Base-by-base conservation (phyloP, 441 rosid genomes). In the Euphorbia celastroides region DNA sequence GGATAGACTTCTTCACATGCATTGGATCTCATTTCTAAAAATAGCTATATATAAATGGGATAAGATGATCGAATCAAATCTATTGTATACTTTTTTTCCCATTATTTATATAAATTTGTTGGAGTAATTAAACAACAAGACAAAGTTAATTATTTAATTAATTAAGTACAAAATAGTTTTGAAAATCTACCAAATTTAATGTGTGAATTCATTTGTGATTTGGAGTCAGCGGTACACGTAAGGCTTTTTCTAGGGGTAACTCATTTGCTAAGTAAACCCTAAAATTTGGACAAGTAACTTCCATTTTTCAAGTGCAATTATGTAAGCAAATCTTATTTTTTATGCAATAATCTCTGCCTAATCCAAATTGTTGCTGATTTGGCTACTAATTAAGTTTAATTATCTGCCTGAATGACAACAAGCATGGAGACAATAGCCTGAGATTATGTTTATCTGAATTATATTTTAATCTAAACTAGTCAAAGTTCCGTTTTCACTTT, bases 161-260 rank as follows among this genome's bases (percentile, higher is more conserved):
- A 57, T 59, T 23, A 26, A 7, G 11, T 7, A 7, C 3, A 5
- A 34, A 0, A 56, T 10, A 23, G 32, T 11, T 56, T 54, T 60
- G 38, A 58, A 42, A 28, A 76, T 32, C 69, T 14, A 48, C 65
- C 60, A 2, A 58, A 46, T 41, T 46, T 3, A 2, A 9, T 42
- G 13, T 51, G 20, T 17, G 50, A 42, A 9, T 19, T 5, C 19
- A 73, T 28, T 11, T 20, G 8, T 51, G 56, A 19, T 51, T 51
- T 5, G 1, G 27, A 67, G 75, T 75, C 79, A 77, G 66, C 69
- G n/a, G 57, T 48, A 72, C 76, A 74, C 77, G 71, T 75, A 51
- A 32, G 57, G 30, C 17, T 28, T 22, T 76, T 71, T 60, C 56
- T 61, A 60, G 44, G 72, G 79, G 79, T 54, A 78, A 73, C 48